Evolutionary conservation across 2,329 filamentous ascomycete genomes (phyloP), one percentile per base, ranked within the genome.

Genomic region (Cladophialophora carrionii): DNA sequence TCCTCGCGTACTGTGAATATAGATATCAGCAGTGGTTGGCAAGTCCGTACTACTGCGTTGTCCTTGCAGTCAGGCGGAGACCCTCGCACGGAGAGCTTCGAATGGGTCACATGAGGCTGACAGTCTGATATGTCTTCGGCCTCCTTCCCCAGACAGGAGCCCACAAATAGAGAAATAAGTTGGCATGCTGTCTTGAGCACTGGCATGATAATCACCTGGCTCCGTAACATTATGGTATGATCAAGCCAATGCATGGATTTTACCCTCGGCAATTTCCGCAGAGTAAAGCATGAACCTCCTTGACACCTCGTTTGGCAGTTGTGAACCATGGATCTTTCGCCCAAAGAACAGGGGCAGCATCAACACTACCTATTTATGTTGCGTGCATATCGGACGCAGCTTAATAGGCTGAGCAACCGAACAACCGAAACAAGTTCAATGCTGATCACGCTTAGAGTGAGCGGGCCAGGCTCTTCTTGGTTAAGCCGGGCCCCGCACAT

Each of bases 361-460:
- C 24, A 51, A 24, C 4, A 26, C 4, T 20, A 51, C 24, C 48
- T 51, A 51, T 51, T 51, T 29, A 22, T 51, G 48, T 51, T 51
- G 24, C 48, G 20, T 51, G 48, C 48, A 26, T 51, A 20, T 34
- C 29, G n/a, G 52, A 10, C 26, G 52, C 48, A 26, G 20, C 58
- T 54, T 37, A 34, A 60, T 61, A 48, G 43, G 46, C 32, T 54
- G 58, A 54, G 43, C 24, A 62, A 49, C 49, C 58, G 59, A 62
- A 57, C 56, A 57, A 60, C 64, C 60, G 56, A 60, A 60, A 61
- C 64, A 64, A 60, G 46, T 46, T 55, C 43, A 52, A 49, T 54
- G 61, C 57, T 61, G 65, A 67, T 67, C 61, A 53, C 56, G 46
- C 52, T 54, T 61, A 43, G 24, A 22, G n/a, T 29, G 58, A 10